Evolutionary conservation across 257 asterid genomes (phyloP).

Genomic region (Solanum chmielewskii): DNA sequence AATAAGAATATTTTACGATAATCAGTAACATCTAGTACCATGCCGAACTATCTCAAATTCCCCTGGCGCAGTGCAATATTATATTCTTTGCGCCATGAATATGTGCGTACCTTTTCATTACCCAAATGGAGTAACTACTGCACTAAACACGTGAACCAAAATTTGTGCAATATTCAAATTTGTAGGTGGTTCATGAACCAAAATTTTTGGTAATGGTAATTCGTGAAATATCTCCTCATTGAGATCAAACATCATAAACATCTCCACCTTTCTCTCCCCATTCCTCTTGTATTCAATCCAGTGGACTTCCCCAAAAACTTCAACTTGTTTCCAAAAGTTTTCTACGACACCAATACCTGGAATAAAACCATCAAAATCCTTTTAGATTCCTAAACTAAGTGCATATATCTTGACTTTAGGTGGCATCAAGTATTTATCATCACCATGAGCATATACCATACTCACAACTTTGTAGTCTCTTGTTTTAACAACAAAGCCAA

Average conservation of each 20-base stretch:
- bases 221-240: neutral
- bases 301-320: neutral
- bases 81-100: no score
- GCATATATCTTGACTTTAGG: constrained; percentile 3
- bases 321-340: neutral
- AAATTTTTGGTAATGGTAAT: neutral
- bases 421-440: neutral
- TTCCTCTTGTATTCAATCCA: neutral
- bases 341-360: neutral
- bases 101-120: no score
- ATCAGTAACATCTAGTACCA: no score
- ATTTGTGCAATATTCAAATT: no score
- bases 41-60: no score
- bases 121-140: no score
- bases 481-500: neutral
- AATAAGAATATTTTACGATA: no score
- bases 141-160: no score
- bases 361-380: neutral
- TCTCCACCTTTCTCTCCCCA: neutral
- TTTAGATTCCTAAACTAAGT: neutral
- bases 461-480: constrained; percentile 2
- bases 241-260: constrained; percentile 1
- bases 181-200: neutral
- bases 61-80: no score
- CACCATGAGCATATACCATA: neutral